phyloP scores from a whole-genome alignment of 1,284 basidiomycete species.

The Leccinum glutinopallens region DNA sequence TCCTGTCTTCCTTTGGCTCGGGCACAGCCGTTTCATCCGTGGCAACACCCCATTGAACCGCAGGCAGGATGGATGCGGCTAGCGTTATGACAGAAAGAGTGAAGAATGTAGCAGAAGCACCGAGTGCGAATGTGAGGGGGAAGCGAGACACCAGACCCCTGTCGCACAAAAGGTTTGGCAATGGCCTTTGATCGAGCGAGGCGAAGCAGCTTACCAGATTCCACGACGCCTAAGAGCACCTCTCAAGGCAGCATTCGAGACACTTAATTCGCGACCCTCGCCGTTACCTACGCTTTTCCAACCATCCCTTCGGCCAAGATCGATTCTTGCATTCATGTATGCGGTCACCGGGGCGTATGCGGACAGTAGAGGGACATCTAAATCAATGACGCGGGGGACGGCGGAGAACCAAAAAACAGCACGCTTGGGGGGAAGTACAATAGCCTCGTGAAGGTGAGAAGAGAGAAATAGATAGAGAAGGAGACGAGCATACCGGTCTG shows the following conservation, averaged over 20 bases:
- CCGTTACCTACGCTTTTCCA: conserved; percentile 70
- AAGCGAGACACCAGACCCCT: conserved; percentile 73
- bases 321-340: conserved; percentile 53
- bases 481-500: conserved; percentile 56
- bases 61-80: conserved; percentile 55
- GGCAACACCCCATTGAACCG: conserved; percentile 37
- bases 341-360: conserved; percentile 53
- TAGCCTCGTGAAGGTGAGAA: conserved; percentile 47
- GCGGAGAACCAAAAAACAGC: conserved; percentile 40
- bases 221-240: conserved; percentile 66
- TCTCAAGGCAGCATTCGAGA: conserved; percentile 58
- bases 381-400: conserved; percentile 42
- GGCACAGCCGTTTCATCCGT: conserved; percentile 15
- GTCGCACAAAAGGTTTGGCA: conserved; percentile 1
- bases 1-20: conserved; percentile 27
- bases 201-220: conserved; percentile 51
- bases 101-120: conserved; percentile 45
- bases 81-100: conserved; percentile 36
- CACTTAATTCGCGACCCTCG: conserved; percentile 68
- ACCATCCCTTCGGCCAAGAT: conserved; percentile 66
- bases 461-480: background rate
- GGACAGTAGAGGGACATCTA: conserved; percentile 57
- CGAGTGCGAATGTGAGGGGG: conserved; percentile 54
- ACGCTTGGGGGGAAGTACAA: conserved; percentile 48
- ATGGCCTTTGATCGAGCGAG: conserved; percentile 3